Percentiles rank a stretch among this genome's conserved stretches.
Evolutionary conservation across 2,329 filamentous ascomycete species (phyloP).

Genomic region (Aspergillus novoparasiticus): DNA sequence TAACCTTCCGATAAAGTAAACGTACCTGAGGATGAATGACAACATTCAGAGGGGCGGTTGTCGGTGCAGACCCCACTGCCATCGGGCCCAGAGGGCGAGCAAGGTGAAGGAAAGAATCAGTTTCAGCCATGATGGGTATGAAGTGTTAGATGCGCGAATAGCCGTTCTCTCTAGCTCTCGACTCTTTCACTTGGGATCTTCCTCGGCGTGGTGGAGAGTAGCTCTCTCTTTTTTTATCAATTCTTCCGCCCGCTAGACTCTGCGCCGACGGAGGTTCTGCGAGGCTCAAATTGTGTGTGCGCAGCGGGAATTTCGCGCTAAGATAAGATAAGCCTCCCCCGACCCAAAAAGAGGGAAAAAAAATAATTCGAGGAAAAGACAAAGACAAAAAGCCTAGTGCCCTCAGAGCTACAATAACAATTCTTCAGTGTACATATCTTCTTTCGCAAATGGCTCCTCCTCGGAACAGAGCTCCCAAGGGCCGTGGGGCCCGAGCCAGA

Average conservation of each 20-base stretch:
- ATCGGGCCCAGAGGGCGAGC: slow-evolving; percentile 87
- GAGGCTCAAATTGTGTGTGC: slow-evolving; percentile 46
- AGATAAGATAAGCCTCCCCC: slow-evolving; percentile 47
- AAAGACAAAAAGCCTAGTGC: background rate
- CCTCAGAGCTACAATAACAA: background rate
- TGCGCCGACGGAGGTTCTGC: slow-evolving; percentile 27
- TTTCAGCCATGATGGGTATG: slow-evolving; percentile 73
- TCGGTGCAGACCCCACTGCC: slow-evolving; percentile 75
- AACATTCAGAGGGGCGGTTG: slow-evolving; percentile 88
- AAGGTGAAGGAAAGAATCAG: slow-evolving; percentile 90
- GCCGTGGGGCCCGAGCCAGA: slow-evolving; percentile 35
- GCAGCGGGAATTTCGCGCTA: slow-evolving; percentile 49
- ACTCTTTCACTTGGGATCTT: slow-evolving; percentile 28
- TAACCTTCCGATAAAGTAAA: slow-evolving; percentile 2
- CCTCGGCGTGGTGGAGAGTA: slow-evolving; percentile 36
- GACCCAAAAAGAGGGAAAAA: slow-evolving; percentile 13
- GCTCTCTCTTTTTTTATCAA: slow-evolving; percentile 32
- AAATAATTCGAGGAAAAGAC: slow-evolving; percentile 4
- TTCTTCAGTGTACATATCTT: background rate
- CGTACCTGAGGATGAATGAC: slow-evolving; percentile 92
- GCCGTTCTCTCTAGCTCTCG: slow-evolving; percentile 1
- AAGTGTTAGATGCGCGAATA: slow-evolving; percentile 4
- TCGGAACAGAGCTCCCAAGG: slow-evolving; percentile 30
- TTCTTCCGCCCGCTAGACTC: slow-evolving; percentile 30
- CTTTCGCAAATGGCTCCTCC: slow-evolving; percentile 30